A percentile compares a stretch with the other conserved stretches of the same genome.
These are phyloP conservation scores for Plasmodium adleri DNA, from an alignment of 169 alveolate species.

Conservation along the genomic window DNA sequence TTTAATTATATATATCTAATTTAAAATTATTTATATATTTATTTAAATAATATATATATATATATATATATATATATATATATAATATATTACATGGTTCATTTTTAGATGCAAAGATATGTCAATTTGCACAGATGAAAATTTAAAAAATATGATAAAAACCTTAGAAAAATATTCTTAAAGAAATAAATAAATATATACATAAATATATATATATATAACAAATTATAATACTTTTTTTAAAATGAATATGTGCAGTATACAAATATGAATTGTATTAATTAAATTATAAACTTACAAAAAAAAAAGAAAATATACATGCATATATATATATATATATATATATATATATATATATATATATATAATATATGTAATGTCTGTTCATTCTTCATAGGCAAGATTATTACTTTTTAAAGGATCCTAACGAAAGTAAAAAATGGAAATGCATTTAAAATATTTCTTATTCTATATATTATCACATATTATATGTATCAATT, in stretches of 20 bases:
- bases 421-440: slow-evolving; percentile 30
- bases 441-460: slow-evolving; percentile 2
- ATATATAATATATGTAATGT: slow-evolving; percentile 3
- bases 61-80: not conserved
- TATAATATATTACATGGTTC: slow-evolving; percentile 11
- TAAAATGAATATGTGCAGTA: no score
- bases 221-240: not conserved
- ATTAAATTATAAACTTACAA: no score
- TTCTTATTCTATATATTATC: not conserved
- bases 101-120: slow-evolving; percentile 67
- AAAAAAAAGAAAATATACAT: no score
- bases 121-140: slow-evolving; percentile 70
- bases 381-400: slow-evolving; percentile 47
- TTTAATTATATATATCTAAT: not conserved
- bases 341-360: slow-evolving; percentile 29
- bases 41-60: not conserved
- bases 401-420: slow-evolving; percentile 52
- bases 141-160: slow-evolving; percentile 61
- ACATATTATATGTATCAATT: not conserved
- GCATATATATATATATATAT: no score
- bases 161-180: slow-evolving; percentile 54
- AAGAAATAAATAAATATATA: slow-evolving; percentile 8
- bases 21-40: not conserved
- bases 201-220: not conserved
- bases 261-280: no score